Percentiles rank a stretch among this genome's conserved stretches.
Conservation (phyloP, 306 rosid species). For the Biancaea sappan region DNA sequence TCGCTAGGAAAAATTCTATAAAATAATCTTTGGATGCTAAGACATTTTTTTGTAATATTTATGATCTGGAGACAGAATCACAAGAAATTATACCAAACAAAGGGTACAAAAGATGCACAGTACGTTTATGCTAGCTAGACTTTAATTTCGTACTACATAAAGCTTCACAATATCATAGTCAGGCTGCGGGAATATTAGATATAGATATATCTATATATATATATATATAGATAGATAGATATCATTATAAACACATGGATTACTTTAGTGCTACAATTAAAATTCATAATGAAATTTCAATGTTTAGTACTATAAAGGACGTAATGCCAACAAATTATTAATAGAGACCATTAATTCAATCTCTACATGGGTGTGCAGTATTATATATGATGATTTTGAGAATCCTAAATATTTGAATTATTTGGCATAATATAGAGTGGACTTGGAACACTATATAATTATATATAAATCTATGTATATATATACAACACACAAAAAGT, state of each 20-base stretch:
- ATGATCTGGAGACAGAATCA: no score
- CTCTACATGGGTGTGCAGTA: not conserved
- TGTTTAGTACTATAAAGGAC: not conserved
- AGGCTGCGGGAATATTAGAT: not conserved
- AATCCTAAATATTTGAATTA: slow-evolving; percentile 26
- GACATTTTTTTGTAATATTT: no score
- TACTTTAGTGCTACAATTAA: not conserved
- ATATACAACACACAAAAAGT: slow-evolving; percentile 19
- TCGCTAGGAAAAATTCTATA: no score
- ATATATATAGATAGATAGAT: not conserved
- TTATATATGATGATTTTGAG: slow-evolving; percentile 29
- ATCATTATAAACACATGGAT: not conserved
- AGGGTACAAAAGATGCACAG: no score
- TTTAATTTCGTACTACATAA: not conserved
- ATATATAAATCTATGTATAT: not conserved
- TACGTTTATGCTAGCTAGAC: no score
- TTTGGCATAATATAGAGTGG: not conserved
- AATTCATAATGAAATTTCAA: slow-evolving; percentile 8
- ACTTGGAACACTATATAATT: not conserved
- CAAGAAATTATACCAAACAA: no score
- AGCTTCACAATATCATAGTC: not conserved
- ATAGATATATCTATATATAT: not conserved
- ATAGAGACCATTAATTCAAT: not conserved
- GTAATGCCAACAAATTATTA: slow-evolving; percentile 10
- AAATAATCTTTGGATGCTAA: no score